Conservation (phyloP, 768 basidiomycete genomes). For the Hericium alpestre region DNA sequence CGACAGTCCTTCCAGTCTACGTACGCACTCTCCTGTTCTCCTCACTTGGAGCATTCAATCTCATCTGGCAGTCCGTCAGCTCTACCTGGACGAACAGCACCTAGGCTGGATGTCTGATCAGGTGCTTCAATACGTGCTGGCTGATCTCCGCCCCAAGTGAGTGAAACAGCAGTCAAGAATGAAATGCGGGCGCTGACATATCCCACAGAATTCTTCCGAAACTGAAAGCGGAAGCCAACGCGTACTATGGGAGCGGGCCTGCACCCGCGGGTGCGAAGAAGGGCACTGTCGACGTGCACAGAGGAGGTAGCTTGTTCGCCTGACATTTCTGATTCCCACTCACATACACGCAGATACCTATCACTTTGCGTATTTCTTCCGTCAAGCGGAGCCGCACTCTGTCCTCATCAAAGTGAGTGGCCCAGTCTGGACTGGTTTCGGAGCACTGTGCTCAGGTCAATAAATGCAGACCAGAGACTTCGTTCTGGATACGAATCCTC, state of each 20-base stretch:
- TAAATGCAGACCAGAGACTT: conserved; percentile 32
- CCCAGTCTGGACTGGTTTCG: neutral
- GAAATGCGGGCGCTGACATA: too few species aligned
- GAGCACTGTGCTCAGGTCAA: neutral
- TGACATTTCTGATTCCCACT: neutral
- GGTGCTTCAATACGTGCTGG: conserved; percentile 69
- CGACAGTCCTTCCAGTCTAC: conserved; percentile 69
- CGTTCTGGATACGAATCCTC: conserved; percentile 15
- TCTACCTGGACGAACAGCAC: conserved; percentile 85
- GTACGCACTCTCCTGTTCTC: conserved; percentile 23
- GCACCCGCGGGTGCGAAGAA: conserved; percentile 42
- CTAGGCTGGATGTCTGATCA: conserved; percentile 84
- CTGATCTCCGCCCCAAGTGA: conserved; percentile 66
- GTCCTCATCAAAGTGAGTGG: conserved; percentile 63
- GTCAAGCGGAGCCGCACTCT: conserved; percentile 73
- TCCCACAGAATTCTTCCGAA: conserved; percentile 53
- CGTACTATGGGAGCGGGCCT: conserved; percentile 28
- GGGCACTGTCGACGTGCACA: conserved; percentile 69
- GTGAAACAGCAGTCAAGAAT: conserved; percentile 6
- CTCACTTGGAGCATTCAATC: neutral
- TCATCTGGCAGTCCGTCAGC: conserved; percentile 22
- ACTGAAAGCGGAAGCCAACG: conserved; percentile 47
- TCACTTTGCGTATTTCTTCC: conserved; percentile 86
- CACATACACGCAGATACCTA: conserved; percentile 50
- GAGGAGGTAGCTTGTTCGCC: conserved; percentile 51